Conservation (phyloP, 345 rosid genomes). For the Ceriops decandra region DNA sequence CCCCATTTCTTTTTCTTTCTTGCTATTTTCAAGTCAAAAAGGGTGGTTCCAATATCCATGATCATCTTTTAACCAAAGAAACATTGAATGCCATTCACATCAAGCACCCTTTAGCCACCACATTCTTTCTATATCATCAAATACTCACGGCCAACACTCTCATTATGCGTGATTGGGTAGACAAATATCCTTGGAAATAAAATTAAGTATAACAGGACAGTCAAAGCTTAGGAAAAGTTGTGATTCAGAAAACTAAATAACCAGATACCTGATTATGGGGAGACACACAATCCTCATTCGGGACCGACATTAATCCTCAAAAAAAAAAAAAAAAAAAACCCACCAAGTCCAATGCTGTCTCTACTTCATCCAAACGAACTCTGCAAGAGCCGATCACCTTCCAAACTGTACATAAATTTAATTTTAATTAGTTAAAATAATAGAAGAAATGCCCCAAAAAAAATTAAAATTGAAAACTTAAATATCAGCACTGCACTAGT, state of each 20-base stretch:
- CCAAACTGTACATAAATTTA: too few species aligned
- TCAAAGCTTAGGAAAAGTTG: too few species aligned
- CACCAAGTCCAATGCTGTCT: not conserved
- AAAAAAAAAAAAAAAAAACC: too few species aligned
- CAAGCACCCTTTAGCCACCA: not conserved
- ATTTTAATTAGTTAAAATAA: too few species aligned
- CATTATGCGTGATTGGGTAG: not conserved
- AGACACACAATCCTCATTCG: conserved; percentile 47
- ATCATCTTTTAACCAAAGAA: not conserved
- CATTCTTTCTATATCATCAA: too few species aligned
- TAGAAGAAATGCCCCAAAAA: too few species aligned
- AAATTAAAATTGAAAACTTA: too few species aligned
- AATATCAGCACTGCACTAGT: too few species aligned
- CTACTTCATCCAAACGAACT: not conserved
- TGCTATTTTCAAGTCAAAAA: too few species aligned
- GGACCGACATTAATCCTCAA: conserved; percentile 42
- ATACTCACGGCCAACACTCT: too few species aligned
- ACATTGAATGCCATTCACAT: not conserved
- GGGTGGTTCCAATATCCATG: too few species aligned
- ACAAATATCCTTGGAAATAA: not conserved
- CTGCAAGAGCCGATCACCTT: not conserved
- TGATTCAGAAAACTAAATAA: not conserved
- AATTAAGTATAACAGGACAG: not conserved
- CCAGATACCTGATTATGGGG: conserved; percentile 47
- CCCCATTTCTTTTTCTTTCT: too few species aligned